A percentile compares a stretch with the other conserved stretches of the same genome.
Evolutionary conservation across 371 early-diverging fungal genomes (phyloP).

Genomic region (Gilbertella persicaria): DNA sequence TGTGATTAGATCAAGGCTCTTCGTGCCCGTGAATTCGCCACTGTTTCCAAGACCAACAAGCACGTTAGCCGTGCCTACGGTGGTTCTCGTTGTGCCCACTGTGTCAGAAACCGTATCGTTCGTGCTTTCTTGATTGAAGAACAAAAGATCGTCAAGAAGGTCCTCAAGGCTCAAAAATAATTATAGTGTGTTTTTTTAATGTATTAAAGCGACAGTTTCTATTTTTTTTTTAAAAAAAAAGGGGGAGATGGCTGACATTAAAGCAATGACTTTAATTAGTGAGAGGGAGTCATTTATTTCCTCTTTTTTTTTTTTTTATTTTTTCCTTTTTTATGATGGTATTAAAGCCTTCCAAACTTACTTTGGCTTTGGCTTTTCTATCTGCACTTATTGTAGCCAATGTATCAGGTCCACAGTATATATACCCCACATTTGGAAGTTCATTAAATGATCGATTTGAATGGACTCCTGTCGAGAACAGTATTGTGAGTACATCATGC

Average conservation of each 20-base stretch:
- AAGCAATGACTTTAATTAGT: not conserved
- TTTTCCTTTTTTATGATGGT: not conserved
- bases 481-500: slow-evolving; percentile 49
- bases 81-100: slow-evolving; percentile 91
- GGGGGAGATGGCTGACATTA: too few relatives aligned
- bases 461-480: slow-evolving; percentile 45
- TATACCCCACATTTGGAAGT: slow-evolving; percentile 46
- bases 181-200: not conserved
- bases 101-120: slow-evolving; percentile 95
- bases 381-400: slow-evolving; percentile 42
- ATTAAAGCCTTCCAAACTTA: not conserved
- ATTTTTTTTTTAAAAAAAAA: too few relatives aligned
- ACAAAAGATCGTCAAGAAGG: slow-evolving; percentile 98
- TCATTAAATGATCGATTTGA: slow-evolving; percentile 34
- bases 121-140: slow-evolving; percentile 98
- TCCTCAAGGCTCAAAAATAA: slow-evolving; percentile 80
- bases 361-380: slow-evolving; percentile 22
- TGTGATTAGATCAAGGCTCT: slow-evolving; percentile 79
- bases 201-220: too few relatives aligned
- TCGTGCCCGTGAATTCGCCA: slow-evolving; percentile 86
- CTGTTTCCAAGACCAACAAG: slow-evolving; percentile 91
- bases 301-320: not conserved
- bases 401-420: slow-evolving; percentile 51
- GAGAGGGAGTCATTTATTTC: not conserved
- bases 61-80: slow-evolving; percentile 95